Conservation (phyloP, 352 stramenopile species). For the Thalassiosira livingstoniorum region DNA sequence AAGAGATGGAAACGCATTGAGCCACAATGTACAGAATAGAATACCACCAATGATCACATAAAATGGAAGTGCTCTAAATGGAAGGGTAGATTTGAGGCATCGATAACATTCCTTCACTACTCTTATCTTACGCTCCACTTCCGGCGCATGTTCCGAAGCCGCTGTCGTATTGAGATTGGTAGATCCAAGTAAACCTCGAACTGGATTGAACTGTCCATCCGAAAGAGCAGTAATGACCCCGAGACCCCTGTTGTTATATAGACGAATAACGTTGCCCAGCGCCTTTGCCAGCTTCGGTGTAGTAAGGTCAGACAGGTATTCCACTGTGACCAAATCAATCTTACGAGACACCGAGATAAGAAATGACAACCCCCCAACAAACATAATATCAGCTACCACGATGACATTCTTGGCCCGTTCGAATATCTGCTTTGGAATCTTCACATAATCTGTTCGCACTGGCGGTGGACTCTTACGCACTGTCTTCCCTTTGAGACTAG, state of each 20-base stretch:
- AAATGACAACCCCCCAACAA: constrained; percentile 1
- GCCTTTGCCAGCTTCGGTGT: neutral
- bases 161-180: neutral
- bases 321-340: constrained; percentile 14
- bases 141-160: neutral
- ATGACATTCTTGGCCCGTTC: constrained; percentile 1
- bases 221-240: neutral
- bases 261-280: neutral
- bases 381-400: neutral
- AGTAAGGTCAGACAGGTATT: neutral
- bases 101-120: neutral
- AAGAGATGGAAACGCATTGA: neutral
- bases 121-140: neutral
- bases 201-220: neutral
- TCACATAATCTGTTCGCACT: constrained; percentile 5
- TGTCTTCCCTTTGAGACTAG: constrained; percentile 9
- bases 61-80: neutral
- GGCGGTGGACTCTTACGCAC: neutral
- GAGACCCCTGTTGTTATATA: neutral
- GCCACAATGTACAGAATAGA: neutral
- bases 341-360: constrained; percentile 1
- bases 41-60: neutral
- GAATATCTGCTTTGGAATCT: neutral
- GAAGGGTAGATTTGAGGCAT: neutral
- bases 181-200: neutral